Conservation (phyloP, 2,329 filamentous ascomycete species). For the Cercospora canescens region DNA sequence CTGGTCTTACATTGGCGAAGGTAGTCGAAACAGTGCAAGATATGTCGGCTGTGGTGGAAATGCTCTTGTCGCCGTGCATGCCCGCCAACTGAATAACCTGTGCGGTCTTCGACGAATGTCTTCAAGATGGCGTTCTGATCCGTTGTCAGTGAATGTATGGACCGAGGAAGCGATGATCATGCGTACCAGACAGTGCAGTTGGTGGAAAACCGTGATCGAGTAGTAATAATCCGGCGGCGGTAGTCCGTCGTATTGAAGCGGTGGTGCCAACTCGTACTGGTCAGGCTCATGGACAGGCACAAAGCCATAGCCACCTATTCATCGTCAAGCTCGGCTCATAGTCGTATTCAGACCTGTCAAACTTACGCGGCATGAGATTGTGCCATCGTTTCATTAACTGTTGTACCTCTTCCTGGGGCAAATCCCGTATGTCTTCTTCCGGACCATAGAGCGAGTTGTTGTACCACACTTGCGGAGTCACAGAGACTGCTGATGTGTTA, state of each 20-base stretch:
- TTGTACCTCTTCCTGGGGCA: slow-evolving; percentile 1
- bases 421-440: neutral
- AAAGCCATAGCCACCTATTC: slow-evolving; percentile 6
- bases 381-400: slow-evolving; percentile 9
- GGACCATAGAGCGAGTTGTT: slow-evolving; percentile 10
- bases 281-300: slow-evolving; percentile 8
- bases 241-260: slow-evolving; percentile 6
- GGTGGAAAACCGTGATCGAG: slow-evolving; percentile 10
- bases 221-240: slow-evolving; percentile 13
- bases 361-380: slow-evolving; percentile 7
- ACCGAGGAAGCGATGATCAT: neutral
- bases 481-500: slow-evolving; percentile 1
- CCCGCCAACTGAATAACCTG: neutral
- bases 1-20: neutral
- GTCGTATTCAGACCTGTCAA: neutral
- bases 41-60: slow-evolving; percentile 6
- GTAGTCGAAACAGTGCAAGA: slow-evolving; percentile 18
- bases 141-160: neutral
- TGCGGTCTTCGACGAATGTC: slow-evolving; percentile 4
- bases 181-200: slow-evolving; percentile 13
- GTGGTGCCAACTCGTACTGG: slow-evolving; percentile 7
- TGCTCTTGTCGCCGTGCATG: slow-evolving; percentile 5
- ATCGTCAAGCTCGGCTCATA: neutral
- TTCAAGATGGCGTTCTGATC: slow-evolving; percentile 7
- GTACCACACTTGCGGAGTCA: slow-evolving; percentile 2